A percentile compares a stretch with the other conserved stretches of the same genome.
phyloP scores from a whole-genome alignment of 306 rosid species.

The Aeschynomene evenia region DNA sequence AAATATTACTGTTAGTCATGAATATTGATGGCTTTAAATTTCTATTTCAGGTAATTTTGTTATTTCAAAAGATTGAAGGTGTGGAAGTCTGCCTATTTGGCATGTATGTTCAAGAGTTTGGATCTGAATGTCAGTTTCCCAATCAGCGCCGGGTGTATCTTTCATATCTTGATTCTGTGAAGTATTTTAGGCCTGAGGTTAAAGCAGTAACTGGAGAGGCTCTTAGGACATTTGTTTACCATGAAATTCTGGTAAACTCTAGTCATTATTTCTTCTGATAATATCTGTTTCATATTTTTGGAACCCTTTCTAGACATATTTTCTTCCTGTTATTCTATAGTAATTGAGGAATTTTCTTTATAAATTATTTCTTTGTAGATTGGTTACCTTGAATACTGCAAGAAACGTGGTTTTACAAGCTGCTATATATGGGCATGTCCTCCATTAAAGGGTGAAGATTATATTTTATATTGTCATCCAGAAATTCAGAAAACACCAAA shows the following conservation, averaged over 20 bases:
- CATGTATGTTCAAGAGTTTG: slow-evolving; percentile 99
- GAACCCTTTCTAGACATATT: slow-evolving; percentile 25
- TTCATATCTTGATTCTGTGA: slow-evolving; percentile 93
- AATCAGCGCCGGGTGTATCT: slow-evolving; percentile 98
- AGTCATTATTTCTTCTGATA: background rate
- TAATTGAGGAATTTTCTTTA: slow-evolving; percentile 3
- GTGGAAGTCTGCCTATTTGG: slow-evolving; percentile 93
- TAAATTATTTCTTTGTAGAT: slow-evolving; percentile 50
- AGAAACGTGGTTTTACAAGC: slow-evolving; percentile 90
- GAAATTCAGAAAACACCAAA: slow-evolving; percentile 99
- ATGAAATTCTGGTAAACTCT: slow-evolving; percentile 83
- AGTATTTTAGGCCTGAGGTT: slow-evolving; percentile 95
- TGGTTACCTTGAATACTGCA: slow-evolving; percentile 98
- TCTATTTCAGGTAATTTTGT: slow-evolving; percentile 64
- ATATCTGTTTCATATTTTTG: background rate
- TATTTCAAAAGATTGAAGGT: slow-evolving; percentile 56
- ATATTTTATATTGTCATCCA: slow-evolving; percentile 49
- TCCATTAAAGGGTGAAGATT: slow-evolving; percentile 97
- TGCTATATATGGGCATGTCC: slow-evolving; percentile 99
- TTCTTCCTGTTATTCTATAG: background rate
- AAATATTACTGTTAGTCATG: slow-evolving; percentile 4
- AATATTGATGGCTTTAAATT: slow-evolving; percentile 6
- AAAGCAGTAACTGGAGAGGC: slow-evolving; percentile 93
- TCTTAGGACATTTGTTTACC: slow-evolving; percentile 94
- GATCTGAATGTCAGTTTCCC: slow-evolving; percentile 84